Evolutionary conservation across 257 asterid species (phyloP).

Genomic region (Solanum infundibuliforme): DNA sequence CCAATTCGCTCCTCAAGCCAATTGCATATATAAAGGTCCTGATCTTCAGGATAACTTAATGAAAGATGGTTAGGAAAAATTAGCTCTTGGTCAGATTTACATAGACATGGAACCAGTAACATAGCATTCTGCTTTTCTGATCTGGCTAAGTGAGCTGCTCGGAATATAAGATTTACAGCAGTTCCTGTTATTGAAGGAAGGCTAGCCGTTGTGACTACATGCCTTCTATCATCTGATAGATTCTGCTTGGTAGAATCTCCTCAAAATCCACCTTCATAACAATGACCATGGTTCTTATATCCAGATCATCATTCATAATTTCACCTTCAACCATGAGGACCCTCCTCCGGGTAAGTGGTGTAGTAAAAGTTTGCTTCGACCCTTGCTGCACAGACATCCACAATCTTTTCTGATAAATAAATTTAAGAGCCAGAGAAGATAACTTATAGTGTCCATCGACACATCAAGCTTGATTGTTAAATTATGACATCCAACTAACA

Average conservation of each 20-base stretch:
- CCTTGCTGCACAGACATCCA: constrained; percentile 86
- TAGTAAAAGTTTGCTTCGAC: constrained; percentile 47
- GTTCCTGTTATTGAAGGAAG: constrained; percentile 99
- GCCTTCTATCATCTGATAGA: constrained; percentile 49
- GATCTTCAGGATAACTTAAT: neutral
- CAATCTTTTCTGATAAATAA: constrained; percentile 70
- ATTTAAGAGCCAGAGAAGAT: neutral
- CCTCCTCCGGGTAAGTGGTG: constrained; percentile 63
- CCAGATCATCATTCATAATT: constrained; percentile 54
- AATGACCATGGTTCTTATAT: constrained; percentile 69
- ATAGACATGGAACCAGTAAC: constrained; percentile 58
- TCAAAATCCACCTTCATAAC: constrained; percentile 81
- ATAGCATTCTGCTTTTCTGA: constrained; percentile 72
- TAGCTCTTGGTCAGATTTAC: neutral
- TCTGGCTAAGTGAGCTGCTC: constrained; percentile 87
- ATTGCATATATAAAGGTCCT: constrained; percentile 24
- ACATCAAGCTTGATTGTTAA: neutral
- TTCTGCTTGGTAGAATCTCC: constrained; percentile 43
- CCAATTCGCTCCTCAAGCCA: constrained; percentile 97
- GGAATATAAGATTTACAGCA: constrained; percentile 82
- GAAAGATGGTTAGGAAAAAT: neutral
- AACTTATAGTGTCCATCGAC: neutral
- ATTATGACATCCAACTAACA: neutral
- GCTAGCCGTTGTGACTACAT: constrained; percentile 84
- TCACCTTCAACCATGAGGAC: constrained; percentile 57